Evolutionary conservation across 305 asterid genomes (phyloP).

Genomic region (Plantago rigida): DNA sequence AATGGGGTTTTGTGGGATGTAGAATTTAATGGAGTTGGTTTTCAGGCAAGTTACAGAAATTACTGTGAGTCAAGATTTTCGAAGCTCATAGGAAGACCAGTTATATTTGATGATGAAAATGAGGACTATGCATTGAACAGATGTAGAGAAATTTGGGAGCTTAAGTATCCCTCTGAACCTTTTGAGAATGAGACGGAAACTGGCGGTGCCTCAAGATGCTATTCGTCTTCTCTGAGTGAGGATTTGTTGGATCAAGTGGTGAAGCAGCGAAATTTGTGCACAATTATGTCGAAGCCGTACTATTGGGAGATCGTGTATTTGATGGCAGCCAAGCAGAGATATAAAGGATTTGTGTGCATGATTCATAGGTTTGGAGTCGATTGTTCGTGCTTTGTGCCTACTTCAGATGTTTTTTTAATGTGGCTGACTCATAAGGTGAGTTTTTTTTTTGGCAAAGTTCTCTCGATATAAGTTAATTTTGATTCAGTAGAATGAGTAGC

Average conservation of each 20-base stretch:
- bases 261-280: constrained; percentile 40
- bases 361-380: constrained; percentile 44
- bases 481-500: no score
- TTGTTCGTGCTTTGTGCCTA: constrained; percentile 54
- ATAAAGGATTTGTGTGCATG: constrained; percentile 58
- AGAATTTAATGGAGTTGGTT: constrained; percentile 11
- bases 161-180: constrained; percentile 53
- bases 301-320: constrained; percentile 62
- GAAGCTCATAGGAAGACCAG: constrained; percentile 61
- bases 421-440: constrained; percentile 78
- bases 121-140: constrained; percentile 72
- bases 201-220: neutral
- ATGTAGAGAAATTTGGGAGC: constrained; percentile 71
- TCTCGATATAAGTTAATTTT: no score
- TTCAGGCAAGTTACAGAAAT: constrained; percentile 54
- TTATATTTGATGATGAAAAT: constrained; percentile 68
- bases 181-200: constrained; percentile 52
- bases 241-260: constrained; percentile 48
- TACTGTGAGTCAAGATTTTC: constrained; percentile 75
- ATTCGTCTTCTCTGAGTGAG: constrained; percentile 27
- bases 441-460: constrained; percentile 1
- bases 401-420: constrained; percentile 72
- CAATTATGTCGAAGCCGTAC: constrained; percentile 53
- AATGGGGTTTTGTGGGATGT: neutral
- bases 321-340: constrained; percentile 71